phyloP scores from a whole-genome alignment of 2,329 filamentous ascomycete genomes.

The Arthrinium puccinioides region DNA sequence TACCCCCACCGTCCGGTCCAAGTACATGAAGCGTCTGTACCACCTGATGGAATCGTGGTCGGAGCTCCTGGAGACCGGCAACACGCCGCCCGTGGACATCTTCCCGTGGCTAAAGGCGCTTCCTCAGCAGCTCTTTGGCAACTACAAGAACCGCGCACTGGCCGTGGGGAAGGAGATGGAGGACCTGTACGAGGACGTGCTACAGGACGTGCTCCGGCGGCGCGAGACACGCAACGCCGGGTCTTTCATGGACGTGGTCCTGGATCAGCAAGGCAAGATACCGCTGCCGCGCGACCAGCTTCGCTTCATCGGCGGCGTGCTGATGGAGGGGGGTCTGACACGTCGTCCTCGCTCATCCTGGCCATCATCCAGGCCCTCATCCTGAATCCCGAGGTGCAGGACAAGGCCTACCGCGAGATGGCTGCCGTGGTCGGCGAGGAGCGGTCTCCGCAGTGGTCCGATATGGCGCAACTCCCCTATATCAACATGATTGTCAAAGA shows the following conservation, averaged over 20 bases:
- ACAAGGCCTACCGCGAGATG: constrained; percentile 30
- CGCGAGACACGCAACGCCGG: constrained; percentile 5
- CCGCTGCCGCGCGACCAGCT: constrained; percentile 20
- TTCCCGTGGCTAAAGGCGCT: constrained; percentile 35
- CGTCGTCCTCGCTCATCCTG: constrained; percentile 31
- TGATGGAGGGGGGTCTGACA: constrained; percentile 36
- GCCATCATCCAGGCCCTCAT: constrained; percentile 40
- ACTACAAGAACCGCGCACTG: constrained; percentile 28
- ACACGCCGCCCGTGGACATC: constrained; percentile 40
- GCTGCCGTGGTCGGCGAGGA: constrained; percentile 28
- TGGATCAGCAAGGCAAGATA: constrained; percentile 17
- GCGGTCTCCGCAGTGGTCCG: constrained; percentile 28
- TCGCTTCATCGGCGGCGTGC: constrained; percentile 26
- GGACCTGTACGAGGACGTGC: constrained; percentile 28
- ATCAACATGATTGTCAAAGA: constrained; percentile 34
- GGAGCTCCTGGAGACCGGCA: constrained; percentile 36
- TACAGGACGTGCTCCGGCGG: constrained; percentile 23
- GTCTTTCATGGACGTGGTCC: constrained; percentile 9
- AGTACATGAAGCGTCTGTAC: constrained; percentile 7
- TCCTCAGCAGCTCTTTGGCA: constrained; percentile 30
- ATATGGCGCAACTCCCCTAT: constrained; percentile 31
- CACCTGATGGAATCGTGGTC: constrained; percentile 27
- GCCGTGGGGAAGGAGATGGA: constrained; percentile 32
- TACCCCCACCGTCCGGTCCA: constrained; percentile 9
- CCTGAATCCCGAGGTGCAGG: constrained; percentile 32